Conservation (phyloP, 208 protist species). For the Hexamita inflata region DNA sequence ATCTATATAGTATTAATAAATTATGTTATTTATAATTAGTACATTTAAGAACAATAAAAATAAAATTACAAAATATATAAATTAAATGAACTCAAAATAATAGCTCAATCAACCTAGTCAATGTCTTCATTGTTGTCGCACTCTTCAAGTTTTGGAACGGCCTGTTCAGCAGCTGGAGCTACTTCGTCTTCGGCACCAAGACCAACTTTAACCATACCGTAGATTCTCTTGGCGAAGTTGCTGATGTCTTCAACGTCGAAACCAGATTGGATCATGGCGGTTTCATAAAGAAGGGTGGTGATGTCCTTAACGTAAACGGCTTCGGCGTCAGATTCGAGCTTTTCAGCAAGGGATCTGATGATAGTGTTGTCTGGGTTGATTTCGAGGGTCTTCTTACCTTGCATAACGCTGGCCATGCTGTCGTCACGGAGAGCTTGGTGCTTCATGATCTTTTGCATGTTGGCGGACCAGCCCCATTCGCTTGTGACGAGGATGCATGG, state of each 20-base stretch:
- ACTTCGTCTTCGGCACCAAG: constrained; percentile 51
- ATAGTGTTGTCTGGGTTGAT: constrained; percentile 89
- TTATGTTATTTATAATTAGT: too few species aligned
- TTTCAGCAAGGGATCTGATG: constrained; percentile 71
- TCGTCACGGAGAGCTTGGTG: constrained; percentile 88
- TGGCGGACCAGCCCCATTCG: constrained; percentile 92
- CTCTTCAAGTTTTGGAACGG: constrained; percentile 18
- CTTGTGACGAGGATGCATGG: constrained; percentile 90
- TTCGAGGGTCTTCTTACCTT: constrained; percentile 93
- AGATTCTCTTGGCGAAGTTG: constrained; percentile 75
- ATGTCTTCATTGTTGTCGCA: constrained; percentile 30
- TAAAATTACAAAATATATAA: too few species aligned
- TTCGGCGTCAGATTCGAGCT: constrained; percentile 68
- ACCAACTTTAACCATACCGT: constrained; percentile 91
- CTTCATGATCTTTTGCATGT: constrained; percentile 98
- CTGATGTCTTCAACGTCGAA: constrained; percentile 86
- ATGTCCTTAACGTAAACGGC: constrained; percentile 92
- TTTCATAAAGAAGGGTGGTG: constrained; percentile 88
- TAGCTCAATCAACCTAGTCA: constrained; percentile 28
- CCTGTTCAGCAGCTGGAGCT: not conserved
- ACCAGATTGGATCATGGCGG: constrained; percentile 81
- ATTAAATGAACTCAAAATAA: too few species aligned
- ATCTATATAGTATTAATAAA: too few species aligned
- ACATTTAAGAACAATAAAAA: too few species aligned
- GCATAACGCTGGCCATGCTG: constrained; percentile 83